These are phyloP conservation scores for Eutrema salsugineum DNA, from an alignment of 441 rosid genomes.

Conservation along the genomic window DNA sequence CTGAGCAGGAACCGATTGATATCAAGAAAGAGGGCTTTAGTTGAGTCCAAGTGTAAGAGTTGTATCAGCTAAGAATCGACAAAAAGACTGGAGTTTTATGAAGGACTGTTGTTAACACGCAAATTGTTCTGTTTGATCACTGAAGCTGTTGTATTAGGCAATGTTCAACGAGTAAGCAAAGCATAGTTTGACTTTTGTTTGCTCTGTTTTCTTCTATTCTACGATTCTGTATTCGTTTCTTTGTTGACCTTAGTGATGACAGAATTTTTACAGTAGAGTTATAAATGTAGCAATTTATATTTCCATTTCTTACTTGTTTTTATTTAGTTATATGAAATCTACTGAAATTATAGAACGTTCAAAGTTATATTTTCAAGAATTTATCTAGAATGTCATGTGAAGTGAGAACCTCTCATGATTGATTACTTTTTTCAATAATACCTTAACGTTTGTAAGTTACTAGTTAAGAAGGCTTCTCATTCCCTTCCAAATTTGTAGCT, in stretches of 20 bases:
- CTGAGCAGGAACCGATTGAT: constrained; percentile 33
- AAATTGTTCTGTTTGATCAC: constrained; percentile 18
- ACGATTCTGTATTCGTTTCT: constrained; percentile 22
- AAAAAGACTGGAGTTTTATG: constrained; percentile 9
- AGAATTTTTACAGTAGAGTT: constrained; percentile 13
- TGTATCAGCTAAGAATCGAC: constrained; percentile 1
- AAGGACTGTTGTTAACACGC: constrained; percentile 11
- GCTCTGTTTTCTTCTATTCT: background rate
- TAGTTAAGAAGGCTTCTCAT: too few species aligned
- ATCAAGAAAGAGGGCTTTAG: constrained; percentile 19
- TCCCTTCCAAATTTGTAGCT: too few species aligned
- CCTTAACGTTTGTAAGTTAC: too few species aligned
- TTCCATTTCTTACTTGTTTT: background rate
- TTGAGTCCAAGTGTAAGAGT: constrained; percentile 21
- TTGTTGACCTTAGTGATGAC: constrained; percentile 28
- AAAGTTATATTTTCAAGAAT: too few species aligned
- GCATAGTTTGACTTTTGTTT: constrained; percentile 25
- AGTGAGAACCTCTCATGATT: too few species aligned
- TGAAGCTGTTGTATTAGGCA: constrained; percentile 25
- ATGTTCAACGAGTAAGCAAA: constrained; percentile 29
- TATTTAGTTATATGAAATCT: background rate
- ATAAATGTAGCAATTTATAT: constrained; percentile 19
- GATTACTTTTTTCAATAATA: too few species aligned
- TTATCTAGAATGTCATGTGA: too few species aligned
- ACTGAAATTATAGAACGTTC: background rate